Evolutionary conservation across 148 eudicot species (phyloP), one percentile per base, ranked within the genome.

Genomic region (Dianthus caryophyllus): DNA sequence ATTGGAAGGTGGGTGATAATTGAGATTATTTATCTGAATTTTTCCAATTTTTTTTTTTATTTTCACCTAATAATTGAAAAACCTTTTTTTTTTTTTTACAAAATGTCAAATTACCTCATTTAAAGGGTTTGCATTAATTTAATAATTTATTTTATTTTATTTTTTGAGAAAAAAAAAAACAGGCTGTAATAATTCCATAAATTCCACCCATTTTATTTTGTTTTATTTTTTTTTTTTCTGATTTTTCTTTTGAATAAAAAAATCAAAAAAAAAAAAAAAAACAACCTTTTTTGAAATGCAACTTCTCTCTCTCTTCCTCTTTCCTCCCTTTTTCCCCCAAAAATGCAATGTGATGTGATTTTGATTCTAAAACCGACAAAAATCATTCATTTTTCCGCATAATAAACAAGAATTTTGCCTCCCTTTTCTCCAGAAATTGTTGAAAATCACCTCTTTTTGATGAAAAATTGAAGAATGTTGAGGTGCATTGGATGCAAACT

Each of bases 401-500:
- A 46, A 46, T 46, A 2, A 15, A 51, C 11, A 51, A 51, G n/a
- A n/a, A n/a, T n/a, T n/a, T n/a, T n/a, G n/a, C n/a, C n/a, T n/a
- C n/a, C n/a, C n/a, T 46, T 46, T 7, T 46, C 14, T 46, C 49
- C 9, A 5, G 6, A 51, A 6, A 10, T 10, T 46, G 17, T 52
- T 21, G 26, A 26, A 33, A 33, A 33, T 33, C 38, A 2, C 38
- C 3, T 33, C 38, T 2, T 33, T 54, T 21, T 24, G 59, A 25
- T 57, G 62, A 58, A 43, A 16, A 50, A 16, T 20, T 54, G 56
- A 64, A 61, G 30, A 33, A 76, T 76, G 68, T 53, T 64, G 61
- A 27, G 64, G 52, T 48, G 52, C 52, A 48, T 15, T 15, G 21
- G 52, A 48, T 30, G 48, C 48, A 62, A 14, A 15, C n/a, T 43